Evolutionary conservation across 2,329 filamentous ascomycete genomes (phyloP), one percentile per base, ranked within the genome.

Genomic region (Pseudogymnoascus sp.): DNA sequence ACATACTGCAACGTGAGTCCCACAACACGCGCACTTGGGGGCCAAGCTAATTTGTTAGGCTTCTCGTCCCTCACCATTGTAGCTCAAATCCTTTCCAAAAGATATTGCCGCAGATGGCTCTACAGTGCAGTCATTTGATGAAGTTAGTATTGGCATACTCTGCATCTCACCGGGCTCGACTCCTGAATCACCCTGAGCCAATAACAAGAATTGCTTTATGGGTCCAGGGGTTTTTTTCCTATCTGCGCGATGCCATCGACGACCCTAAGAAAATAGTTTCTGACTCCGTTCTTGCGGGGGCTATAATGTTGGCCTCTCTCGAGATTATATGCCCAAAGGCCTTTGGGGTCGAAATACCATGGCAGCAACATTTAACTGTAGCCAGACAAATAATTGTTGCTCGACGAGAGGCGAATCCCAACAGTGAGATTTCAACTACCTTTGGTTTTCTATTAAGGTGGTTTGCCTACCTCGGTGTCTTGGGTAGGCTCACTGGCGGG

Each of bases 241-340:
- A 84, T 13, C 79, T 95, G 17, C 83, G 89, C 29, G 75, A 82
- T 63, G 85, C 88, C 1, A 78, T 94, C 21, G 79, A 81, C 63
- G 81, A 85, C 60, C 79, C 81, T 0, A 78, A 79, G 39, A 79
- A 82, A 64, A 82, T 84, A 40, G 84, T 91, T 9, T 87, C 88
- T 0, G 86, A 91, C 66, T 83, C 84, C 13, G 89, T 88, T 61
- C 78, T 95, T 2, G 89, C 90, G 0, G 90, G 89, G 0, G 88
- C 90, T 6, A 92, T 95, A 64, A 92, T 94, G 88, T 81, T 95
- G 50, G 84, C 89, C 0, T 92, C 89, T 1, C 78, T 94, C 17
- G 89, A 94, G 69, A 93, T 94, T 62, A 86, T 94, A 58, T 91
- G 88, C 0, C 90, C 90, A 0, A 87, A 86, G 62, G 88, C 88